phyloP scores from a whole-genome alignment of 2,329 filamentous ascomycete genomes.

The Penicillium expansum region DNA sequence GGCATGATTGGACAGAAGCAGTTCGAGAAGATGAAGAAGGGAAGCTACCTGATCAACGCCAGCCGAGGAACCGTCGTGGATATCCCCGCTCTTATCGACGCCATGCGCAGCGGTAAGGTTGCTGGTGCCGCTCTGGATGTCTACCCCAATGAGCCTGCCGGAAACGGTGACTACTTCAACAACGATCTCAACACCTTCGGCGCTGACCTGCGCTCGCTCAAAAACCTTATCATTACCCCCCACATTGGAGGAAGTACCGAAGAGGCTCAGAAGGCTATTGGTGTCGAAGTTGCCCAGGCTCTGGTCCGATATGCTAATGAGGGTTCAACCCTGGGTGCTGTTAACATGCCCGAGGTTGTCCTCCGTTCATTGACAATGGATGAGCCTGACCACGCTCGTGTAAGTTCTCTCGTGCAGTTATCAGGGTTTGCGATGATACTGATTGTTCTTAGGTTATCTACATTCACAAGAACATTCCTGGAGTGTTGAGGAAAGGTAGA shows the following conservation, averaged over 20 bases:
- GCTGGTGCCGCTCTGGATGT: conserved; percentile 96
- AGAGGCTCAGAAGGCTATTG: conserved; percentile 94
- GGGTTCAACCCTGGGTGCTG: conserved; percentile 83
- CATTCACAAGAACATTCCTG: conserved; percentile 94
- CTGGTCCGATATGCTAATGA: conserved; percentile 95
- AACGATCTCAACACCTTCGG: conserved; percentile 78
- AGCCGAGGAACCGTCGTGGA: conserved; percentile 91
- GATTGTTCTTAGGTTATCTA: conserved; percentile 66
- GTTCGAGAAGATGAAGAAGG: conserved; percentile 84
- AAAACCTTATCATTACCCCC: conserved; percentile 91
- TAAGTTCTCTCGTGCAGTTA: conserved; percentile 37
- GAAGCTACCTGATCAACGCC: conserved; percentile 93
- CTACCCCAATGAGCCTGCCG: conserved; percentile 88
- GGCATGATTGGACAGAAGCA: conserved; percentile 82
- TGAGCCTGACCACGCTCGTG: conserved; percentile 82
- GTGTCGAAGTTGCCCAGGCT: conserved; percentile 84
- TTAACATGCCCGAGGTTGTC: conserved; percentile 94
- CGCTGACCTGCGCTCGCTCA: conserved; percentile 77
- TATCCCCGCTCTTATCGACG: conserved; percentile 85
- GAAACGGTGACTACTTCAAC: conserved; percentile 94
- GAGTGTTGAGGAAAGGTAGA: conserved; percentile 78
- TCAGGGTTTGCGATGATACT: not conserved
- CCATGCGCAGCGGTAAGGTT: conserved; percentile 79
- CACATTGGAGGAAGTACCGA: conserved; percentile 98
- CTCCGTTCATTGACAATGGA: conserved; percentile 87